A percentile compares a stretch with the other conserved stretches of the same genome.
Conservation (phyloP, 345 rosid species). For the Eucalyptus melliodora region DNA sequence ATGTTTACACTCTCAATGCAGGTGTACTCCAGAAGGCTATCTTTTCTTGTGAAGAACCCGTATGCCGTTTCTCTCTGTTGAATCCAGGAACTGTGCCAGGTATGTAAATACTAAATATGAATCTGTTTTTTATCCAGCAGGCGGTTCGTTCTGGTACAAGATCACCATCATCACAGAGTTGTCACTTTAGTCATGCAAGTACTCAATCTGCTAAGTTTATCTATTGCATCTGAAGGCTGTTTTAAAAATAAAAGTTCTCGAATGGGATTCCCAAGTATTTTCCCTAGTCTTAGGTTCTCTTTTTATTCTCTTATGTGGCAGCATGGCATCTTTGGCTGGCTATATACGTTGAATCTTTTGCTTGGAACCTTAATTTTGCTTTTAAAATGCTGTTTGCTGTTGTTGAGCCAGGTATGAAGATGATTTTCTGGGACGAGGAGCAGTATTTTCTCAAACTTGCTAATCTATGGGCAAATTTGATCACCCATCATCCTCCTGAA, state of each 20-base stretch:
- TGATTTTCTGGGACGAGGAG: slow-evolving; percentile 45
- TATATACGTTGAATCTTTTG: neutral
- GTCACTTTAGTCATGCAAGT: neutral
- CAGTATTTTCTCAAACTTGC: slow-evolving; percentile 53
- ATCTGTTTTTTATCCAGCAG: neutral
- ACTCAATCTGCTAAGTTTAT: neutral
- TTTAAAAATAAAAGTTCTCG: neutral
- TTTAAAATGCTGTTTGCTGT: neutral
- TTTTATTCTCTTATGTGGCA: neutral
- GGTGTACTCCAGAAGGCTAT: slow-evolving; percentile 21
- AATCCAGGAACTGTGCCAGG: slow-evolving; percentile 40
- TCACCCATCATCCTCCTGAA: slow-evolving; percentile 43
- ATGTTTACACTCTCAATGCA: slow-evolving; percentile 29
- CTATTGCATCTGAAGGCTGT: neutral
- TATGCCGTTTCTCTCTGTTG: slow-evolving; percentile 50
- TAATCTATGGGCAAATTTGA: slow-evolving; percentile 79
- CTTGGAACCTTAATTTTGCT: neutral
- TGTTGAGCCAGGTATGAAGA: slow-evolving; percentile 42
- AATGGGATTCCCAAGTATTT: neutral
- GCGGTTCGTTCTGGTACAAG: neutral
- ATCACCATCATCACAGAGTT: neutral
- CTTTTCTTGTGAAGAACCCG: slow-evolving; percentile 31
- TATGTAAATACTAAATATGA: neutral
- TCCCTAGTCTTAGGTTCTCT: neutral
- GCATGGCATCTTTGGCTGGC: neutral